A percentile compares a stretch with the other conserved stretches of the same genome.
Evolutionary conservation across 2,329 filamentous ascomycete species (phyloP).

Genomic region (Grosmannia clavigera): DNA sequence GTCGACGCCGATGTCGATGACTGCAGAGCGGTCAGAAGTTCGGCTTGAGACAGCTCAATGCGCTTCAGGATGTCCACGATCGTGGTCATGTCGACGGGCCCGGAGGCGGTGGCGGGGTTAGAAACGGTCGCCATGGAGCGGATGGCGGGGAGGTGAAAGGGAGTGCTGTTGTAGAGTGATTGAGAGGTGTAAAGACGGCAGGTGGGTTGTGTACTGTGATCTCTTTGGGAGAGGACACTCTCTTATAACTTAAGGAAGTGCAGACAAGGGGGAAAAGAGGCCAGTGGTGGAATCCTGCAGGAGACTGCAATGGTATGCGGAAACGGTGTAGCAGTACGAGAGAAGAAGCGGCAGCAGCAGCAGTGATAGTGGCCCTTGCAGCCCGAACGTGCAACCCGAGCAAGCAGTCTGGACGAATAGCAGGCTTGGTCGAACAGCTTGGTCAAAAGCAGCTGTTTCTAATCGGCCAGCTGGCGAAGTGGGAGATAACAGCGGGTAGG

Average conservation of each 20-base stretch:
- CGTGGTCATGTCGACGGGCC: constrained; percentile 19
- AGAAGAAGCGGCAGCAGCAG: too few species aligned
- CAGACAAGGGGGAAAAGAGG: too few species aligned
- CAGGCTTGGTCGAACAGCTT: not conserved
- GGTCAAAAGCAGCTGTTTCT: not conserved
- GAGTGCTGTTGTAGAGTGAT: not conserved
- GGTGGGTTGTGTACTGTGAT: too few species aligned
- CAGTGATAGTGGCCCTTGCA: too few species aligned
- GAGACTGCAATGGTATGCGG: too few species aligned
- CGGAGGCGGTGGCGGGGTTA: not conserved
- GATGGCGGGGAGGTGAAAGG: not conserved
- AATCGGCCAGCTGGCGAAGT: not conserved
- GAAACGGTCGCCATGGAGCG: constrained; percentile 13
- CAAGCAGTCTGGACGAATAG: not conserved
- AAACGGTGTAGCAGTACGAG: too few species aligned
- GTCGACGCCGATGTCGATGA: constrained; percentile 7
- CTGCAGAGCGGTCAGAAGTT: constrained; percentile 28
- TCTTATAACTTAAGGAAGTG: too few species aligned
- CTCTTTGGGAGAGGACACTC: too few species aligned
- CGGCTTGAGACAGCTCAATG: constrained; percentile 29
- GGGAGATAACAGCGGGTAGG: not conserved
- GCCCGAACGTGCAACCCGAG: not conserved
- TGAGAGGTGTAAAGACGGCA: too few species aligned
- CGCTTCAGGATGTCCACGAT: constrained; percentile 19
- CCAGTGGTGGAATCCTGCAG: too few species aligned